Evolutionary conservation across 768 basidiomycete species (phyloP), one percentile per base, ranked within the genome.

Genomic region (Boletus subcaerulescens): DNA sequence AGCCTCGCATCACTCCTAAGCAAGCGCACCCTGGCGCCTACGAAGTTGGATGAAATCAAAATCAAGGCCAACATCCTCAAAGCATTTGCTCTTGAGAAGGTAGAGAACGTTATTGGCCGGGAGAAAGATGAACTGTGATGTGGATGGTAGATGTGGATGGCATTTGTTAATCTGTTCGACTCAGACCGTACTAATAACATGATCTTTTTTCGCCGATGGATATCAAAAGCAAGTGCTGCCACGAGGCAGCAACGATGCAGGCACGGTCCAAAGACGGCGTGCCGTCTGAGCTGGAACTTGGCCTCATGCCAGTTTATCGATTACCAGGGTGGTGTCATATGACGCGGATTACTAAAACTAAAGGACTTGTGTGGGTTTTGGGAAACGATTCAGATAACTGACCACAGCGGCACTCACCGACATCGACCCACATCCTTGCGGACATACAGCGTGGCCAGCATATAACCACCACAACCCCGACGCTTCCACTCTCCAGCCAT

Each of bases 41-140:
- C 78, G 40, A 98, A 98, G 74, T 73, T 94, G 41, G 97, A 99
- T 67, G 93, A 98, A 75, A 86, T 98, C 66, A 89, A 91, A 73
- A 81, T 90, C 69, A 98, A 96, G 76, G 80, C 83, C 50, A 98
- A 98, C 76, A 82, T 98, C 62, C 80, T 93, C 45, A 69, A 73
- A 15, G 82, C 88, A 0, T 92, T 93, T 54, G 66, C 67, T 29
- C 66, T 51, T 10, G 65, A 70, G 44, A 73, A 79, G 58, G 68
- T 66, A 9, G 71, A 71, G 59, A 74, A 73, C 31, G 48, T 63
- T 26, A 11, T 70, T 44, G 63, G 65, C 15, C 65, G 67, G 26
- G 70, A 65, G 14, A 56, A 65, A 32, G 74, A 77, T 57, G 80
- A 82, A 65, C 73, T 82, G 56, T 83, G 71, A 74, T 52, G 42